These are phyloP conservation scores for Phytopythium litorale DNA, from an alignment of 352 stramenopile genomes.

Conservation along the genomic window DNA sequence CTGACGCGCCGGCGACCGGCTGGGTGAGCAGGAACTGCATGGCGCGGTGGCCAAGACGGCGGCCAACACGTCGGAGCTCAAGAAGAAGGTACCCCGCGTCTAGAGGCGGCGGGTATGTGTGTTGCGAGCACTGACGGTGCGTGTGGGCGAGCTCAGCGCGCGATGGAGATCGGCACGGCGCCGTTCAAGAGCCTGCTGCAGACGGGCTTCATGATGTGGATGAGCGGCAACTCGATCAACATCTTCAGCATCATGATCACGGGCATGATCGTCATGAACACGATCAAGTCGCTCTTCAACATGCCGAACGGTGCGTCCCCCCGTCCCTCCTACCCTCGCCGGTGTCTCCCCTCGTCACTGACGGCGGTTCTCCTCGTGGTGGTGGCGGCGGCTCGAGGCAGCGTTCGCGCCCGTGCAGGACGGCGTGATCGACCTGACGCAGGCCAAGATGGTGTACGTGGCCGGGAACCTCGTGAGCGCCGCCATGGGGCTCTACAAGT, in stretches of 20 bases:
- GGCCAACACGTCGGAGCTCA: conserved; percentile 75
- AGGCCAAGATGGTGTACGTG: conserved; percentile 90
- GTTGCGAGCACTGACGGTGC: not conserved
- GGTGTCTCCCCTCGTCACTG: not conserved
- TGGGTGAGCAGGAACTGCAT: conserved; percentile 30
- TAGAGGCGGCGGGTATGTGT: not conserved
- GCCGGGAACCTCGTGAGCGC: conserved; percentile 84
- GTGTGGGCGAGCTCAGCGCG: conserved; percentile 39
- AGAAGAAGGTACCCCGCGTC: conserved; percentile 70
- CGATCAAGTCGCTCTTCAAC: conserved; percentile 87
- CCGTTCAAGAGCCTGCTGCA: conserved; percentile 93
- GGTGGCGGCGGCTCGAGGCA: conserved; percentile 8
- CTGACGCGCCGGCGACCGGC: not conserved
- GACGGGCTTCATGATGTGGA: conserved; percentile 96
- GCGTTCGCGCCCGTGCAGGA: conserved; percentile 79
- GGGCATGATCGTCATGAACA: conserved; percentile 91
- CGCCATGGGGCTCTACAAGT: conserved; percentile 91
- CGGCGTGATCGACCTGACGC: conserved; percentile 69
- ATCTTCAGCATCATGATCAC: conserved; percentile 96
- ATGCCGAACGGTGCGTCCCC: conserved; percentile 48
- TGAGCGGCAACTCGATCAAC: conserved; percentile 92
- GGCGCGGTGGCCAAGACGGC: conserved; percentile 57
- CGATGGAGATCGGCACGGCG: conserved; percentile 88
- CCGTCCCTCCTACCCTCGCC: not conserved
- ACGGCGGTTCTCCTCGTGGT: not conserved